These are phyloP conservation scores for Leptographium wingfieldii DNA, from an alignment of 2,329 filamentous ascomycete genomes.

Conservation along the genomic window DNA sequence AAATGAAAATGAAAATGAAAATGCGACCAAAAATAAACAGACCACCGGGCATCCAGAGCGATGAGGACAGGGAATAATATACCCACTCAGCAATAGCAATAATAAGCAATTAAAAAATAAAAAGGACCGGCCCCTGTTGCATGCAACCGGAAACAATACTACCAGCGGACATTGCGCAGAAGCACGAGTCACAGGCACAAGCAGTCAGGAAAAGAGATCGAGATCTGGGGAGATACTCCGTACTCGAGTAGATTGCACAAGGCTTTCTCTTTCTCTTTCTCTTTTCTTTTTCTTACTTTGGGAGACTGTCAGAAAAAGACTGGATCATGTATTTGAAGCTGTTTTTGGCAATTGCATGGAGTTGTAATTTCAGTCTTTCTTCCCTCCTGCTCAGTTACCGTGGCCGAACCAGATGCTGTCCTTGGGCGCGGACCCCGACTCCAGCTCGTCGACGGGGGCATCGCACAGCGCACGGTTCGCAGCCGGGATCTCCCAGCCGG, in stretches of 20 bases:
- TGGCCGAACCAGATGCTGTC: constrained; percentile 21
- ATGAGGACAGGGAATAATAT: background rate
- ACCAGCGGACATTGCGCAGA: background rate
- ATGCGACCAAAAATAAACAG: background rate
- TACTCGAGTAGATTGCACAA: background rate
- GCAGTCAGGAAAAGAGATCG: background rate
- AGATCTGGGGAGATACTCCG: background rate
- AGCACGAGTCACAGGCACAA: background rate
- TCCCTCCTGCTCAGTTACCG: background rate
- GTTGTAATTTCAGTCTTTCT: background rate
- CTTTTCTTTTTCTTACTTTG: background rate
- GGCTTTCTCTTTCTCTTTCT: background rate
- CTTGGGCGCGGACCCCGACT: constrained; percentile 34
- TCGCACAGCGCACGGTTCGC: constrained; percentile 33
- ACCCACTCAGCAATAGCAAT: background rate
- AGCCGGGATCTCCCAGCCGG: constrained; percentile 27
- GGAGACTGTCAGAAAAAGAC: background rate
- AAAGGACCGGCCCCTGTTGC: background rate
- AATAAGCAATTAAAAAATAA: background rate
- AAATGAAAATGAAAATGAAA: background rate
- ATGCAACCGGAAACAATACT: background rate
- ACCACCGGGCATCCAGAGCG: background rate
- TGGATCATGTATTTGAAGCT: background rate
- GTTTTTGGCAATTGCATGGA: background rate
- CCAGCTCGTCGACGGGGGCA: constrained; percentile 26